Evolutionary conservation across 2,329 filamentous ascomycete genomes (phyloP).

Genomic region (Fusarium coffeatum): DNA sequence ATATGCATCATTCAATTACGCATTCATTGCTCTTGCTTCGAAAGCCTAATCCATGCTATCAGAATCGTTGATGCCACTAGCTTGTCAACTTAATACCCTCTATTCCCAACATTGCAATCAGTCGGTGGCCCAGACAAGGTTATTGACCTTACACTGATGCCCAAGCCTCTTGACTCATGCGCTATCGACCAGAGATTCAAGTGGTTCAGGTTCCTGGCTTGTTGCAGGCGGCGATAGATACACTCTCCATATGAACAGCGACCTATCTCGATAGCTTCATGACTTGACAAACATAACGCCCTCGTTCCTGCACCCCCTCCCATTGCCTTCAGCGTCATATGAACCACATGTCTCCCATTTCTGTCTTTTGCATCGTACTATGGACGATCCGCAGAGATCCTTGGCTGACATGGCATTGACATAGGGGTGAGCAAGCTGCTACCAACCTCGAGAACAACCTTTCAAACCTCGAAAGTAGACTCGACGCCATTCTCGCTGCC

Average conservation of each 20-base stretch:
- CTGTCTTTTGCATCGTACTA: background rate
- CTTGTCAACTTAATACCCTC: background rate
- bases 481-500: constrained; percentile 65
- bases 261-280: background rate
- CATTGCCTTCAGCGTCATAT: background rate
- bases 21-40: background rate
- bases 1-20: background rate
- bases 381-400: background rate
- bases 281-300: background rate
- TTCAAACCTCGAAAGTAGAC: constrained; percentile 63
- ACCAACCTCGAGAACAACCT: constrained; percentile 65
- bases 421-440: constrained; percentile 66
- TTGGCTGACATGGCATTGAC: constrained; percentile 33
- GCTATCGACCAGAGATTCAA: background rate
- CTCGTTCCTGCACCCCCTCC: background rate
- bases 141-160: background rate
- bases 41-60: background rate
- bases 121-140: background rate
- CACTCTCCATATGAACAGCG: background rate
- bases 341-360: background rate
- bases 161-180: background rate
- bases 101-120: background rate
- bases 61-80: constrained; percentile 1
- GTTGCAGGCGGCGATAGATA: background rate
- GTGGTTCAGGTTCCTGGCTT: background rate